Conservation (phyloP, 345 rosid species). For the Eutrema japonicum region DNA sequence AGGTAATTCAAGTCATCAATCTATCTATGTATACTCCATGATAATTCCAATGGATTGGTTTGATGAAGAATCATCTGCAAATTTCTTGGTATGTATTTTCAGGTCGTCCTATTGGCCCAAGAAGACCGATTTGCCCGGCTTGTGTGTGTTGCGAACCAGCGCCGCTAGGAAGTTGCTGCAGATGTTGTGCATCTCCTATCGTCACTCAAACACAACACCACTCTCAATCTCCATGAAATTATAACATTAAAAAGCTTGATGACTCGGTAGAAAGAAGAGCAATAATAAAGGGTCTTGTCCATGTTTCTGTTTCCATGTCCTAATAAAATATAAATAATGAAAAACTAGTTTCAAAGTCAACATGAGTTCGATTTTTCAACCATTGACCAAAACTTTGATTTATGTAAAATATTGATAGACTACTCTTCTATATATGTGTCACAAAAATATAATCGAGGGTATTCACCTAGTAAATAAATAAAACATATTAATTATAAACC, state of each 20-base stretch:
- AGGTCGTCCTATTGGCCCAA: slow-evolving; percentile 21
- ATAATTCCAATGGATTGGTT: slow-evolving; percentile 3
- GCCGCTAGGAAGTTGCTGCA: slow-evolving; percentile 35
- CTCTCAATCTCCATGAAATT: slow-evolving; percentile 34
- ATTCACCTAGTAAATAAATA: background rate
- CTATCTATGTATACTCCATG: background rate
- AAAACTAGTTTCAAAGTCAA: slow-evolving; percentile 4
- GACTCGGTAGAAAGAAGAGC: background rate
- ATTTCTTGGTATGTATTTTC: slow-evolving; percentile 10
- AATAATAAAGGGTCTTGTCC: slow-evolving; percentile 7
- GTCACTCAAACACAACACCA: slow-evolving; percentile 26
- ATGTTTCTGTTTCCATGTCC: slow-evolving; percentile 17
- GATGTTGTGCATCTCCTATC: slow-evolving; percentile 41
- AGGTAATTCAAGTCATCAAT: slow-evolving; percentile 24
- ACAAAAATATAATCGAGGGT: no score
- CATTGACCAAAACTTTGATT: slow-evolving; percentile 24
- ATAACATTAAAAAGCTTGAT: background rate
- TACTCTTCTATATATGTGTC: no score
- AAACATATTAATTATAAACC: background rate
- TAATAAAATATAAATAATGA: background rate
- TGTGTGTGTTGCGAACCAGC: slow-evolving; percentile 42
- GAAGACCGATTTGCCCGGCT: slow-evolving; percentile 38
- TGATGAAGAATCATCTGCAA: background rate
- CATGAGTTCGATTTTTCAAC: slow-evolving; percentile 4
- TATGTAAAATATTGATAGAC: no score